Evolutionary conservation across 1,139 yeast genomes (phyloP).

Genomic region (Arxiozyma slooffiae): DNA sequence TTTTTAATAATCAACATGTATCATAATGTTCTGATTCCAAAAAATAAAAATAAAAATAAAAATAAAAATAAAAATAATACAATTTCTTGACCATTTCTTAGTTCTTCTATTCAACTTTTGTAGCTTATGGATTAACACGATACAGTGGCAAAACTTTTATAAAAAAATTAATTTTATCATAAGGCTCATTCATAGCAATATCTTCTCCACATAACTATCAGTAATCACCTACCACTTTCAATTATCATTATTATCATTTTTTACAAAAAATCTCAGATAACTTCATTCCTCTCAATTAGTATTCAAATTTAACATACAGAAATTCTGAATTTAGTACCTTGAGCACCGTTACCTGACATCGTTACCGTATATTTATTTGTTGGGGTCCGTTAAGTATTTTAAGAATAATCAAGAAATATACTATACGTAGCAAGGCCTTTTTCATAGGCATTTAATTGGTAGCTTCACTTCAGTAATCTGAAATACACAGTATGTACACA

Average conservation of each 20-base stretch:
- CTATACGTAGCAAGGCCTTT: too few relatives aligned
- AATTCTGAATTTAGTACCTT: constrained; percentile 99
- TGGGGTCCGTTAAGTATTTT: not conserved
- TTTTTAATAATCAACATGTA: too few relatives aligned
- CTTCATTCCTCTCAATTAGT: not conserved
- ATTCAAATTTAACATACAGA: constrained; percentile 61
- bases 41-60: too few relatives aligned
- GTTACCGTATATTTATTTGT: constrained; percentile 24
- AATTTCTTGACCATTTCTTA: not conserved
- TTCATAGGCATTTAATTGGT: too few relatives aligned
- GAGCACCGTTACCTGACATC: constrained; percentile 90
- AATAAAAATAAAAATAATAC: too few relatives aligned
- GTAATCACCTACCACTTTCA: too few relatives aligned
- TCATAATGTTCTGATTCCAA: too few relatives aligned
- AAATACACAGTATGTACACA: not conserved
- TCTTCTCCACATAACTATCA: too few relatives aligned
- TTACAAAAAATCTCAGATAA: not conserved
- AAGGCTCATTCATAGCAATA: too few relatives aligned
- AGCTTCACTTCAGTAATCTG: not conserved
- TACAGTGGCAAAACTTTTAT: not conserved
- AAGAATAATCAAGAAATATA: not conserved
- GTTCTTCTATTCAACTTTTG: not conserved
- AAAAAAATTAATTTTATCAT: too few relatives aligned
- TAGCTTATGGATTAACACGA: too few relatives aligned
- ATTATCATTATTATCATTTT: not conserved